Evolutionary conservation across 2,329 filamentous ascomycete genomes (phyloP).

Genomic region (Hawksworthiomyces lignivorus): DNA sequence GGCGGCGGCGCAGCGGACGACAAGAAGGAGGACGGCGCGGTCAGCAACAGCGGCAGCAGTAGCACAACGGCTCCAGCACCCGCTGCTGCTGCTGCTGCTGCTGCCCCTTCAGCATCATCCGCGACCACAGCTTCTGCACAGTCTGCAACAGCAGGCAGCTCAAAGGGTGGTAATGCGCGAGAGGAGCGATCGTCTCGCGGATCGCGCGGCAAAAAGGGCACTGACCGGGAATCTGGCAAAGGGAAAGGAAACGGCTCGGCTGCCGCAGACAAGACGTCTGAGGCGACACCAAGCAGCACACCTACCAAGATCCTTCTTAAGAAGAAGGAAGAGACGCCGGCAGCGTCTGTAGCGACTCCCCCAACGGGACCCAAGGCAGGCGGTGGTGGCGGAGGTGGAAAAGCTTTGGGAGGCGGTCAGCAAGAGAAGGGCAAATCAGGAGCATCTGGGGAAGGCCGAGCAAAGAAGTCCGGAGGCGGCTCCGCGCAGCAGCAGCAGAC

Average conservation of each 20-base stretch:
- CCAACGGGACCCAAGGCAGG: background rate
- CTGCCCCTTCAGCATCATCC: too few relatives aligned
- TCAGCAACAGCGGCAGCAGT: background rate
- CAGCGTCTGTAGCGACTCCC: background rate
- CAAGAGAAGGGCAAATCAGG: slow-evolving; percentile 5
- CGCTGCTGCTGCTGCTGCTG: too few relatives aligned
- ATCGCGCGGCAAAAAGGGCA: slow-evolving; percentile 16
- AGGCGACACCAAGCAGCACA: slow-evolving; percentile 19
- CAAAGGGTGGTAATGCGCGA: background rate
- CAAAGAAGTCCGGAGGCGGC: background rate
- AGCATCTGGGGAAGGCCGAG: background rate
- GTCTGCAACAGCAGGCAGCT: too few relatives aligned
- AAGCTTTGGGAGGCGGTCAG: too few relatives aligned
- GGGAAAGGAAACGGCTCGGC: slow-evolving; percentile 13
- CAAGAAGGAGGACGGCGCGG: slow-evolving; percentile 1
- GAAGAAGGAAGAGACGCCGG: slow-evolving; percentile 26
- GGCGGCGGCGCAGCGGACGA: slow-evolving; percentile 29
- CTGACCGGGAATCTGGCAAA: slow-evolving; percentile 16
- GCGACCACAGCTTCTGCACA: too few relatives aligned
- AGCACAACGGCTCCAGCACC: background rate
- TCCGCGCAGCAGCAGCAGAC: background rate
- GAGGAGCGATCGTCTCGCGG: slow-evolving; percentile 12
- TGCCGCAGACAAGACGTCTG: slow-evolving; percentile 17
- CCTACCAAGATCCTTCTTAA: slow-evolving; percentile 29
- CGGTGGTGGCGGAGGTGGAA: background rate